Evolutionary conservation across 2,329 filamentous ascomycete species (phyloP).

Genomic region (Arthrobotrys entomopaga): DNA sequence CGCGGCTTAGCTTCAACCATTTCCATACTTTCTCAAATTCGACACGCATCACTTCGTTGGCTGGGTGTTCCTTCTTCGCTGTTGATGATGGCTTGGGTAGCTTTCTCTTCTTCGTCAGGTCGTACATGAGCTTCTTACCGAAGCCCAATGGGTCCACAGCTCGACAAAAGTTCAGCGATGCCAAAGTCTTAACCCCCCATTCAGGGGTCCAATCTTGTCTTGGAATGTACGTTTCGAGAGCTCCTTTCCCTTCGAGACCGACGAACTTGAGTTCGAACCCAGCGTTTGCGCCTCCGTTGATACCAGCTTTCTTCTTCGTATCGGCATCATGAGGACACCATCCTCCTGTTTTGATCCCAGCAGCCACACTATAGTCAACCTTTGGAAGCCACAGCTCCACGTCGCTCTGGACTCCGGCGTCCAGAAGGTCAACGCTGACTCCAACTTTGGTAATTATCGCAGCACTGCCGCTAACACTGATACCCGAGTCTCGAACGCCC

Average conservation of each 20-base stretch:
- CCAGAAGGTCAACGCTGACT: conserved; percentile 2
- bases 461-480: conserved; percentile 1
- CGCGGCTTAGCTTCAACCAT: neutral
- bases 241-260: conserved; percentile 5
- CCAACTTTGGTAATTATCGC: conserved; percentile 17
- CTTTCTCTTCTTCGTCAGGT: conserved; percentile 4
- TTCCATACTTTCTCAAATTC: conserved; percentile 17
- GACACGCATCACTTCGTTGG: conserved; percentile 1
- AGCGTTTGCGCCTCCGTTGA: conserved; percentile 5
- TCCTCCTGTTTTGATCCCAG: conserved; percentile 3
- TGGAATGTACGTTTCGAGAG: conserved; percentile 5
- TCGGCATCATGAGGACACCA: conserved; percentile 2
- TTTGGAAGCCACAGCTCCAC: conserved; percentile 19
- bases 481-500: conserved; percentile 8
- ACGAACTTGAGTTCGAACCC: conserved; percentile 19
- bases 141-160: neutral
- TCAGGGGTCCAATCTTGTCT: conserved; percentile 19
- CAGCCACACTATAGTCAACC: conserved; percentile 8
- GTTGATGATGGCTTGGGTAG: neutral
- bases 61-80: neutral
- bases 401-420: conserved; percentile 4
- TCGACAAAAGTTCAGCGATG: neutral
- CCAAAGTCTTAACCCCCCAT: conserved; percentile 1
- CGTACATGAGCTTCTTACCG: conserved; percentile 7
- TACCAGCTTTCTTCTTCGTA: neutral